Percentiles rank a stretch among this genome's conserved stretches.
Evolutionary conservation across 257 asterid genomes (phyloP).

Genomic region (Euphrasia confusa): DNA sequence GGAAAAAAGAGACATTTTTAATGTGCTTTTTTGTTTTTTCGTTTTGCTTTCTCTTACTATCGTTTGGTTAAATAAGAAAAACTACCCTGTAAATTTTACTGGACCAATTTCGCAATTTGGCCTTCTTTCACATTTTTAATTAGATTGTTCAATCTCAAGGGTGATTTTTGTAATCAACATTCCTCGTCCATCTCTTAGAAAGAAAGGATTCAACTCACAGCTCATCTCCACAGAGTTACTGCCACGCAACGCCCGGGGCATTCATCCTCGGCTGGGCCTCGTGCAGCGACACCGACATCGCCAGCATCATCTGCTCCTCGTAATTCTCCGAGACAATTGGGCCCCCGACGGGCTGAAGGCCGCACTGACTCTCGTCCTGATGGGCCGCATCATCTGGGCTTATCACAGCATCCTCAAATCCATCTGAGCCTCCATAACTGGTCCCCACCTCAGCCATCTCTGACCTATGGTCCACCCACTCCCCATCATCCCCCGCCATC

Average conservation of each 20-base stretch:
- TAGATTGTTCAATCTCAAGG: not conserved
- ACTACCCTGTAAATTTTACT: not conserved
- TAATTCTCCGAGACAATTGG: slow-evolving; percentile 70
- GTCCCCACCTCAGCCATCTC: slow-evolving; percentile 57
- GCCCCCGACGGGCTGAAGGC: slow-evolving; percentile 36
- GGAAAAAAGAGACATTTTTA: not conserved
- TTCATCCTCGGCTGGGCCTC: slow-evolving; percentile 67
- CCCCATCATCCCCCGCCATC: slow-evolving; percentile 34
- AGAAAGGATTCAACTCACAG: slow-evolving; percentile 15
- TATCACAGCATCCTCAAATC: slow-evolving; percentile 30
- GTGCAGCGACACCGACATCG: slow-evolving; percentile 93
- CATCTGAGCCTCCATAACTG: slow-evolving; percentile 60
- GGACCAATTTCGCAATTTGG: not conserved
- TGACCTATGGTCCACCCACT: slow-evolving; percentile 36
- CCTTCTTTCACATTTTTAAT: not conserved
- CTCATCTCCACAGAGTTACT: slow-evolving; percentile 29
- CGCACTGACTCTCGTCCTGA: slow-evolving; percentile 41
- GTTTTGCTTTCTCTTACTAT: not conserved
- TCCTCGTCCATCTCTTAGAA: not conserved
- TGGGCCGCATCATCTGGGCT: slow-evolving; percentile 23
- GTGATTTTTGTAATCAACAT: not conserved
- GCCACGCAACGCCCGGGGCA: slow-evolving; percentile 78
- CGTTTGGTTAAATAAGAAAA: not conserved
- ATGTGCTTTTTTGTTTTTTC: not conserved
- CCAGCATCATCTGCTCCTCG: slow-evolving; percentile 89